Conservation (phyloP, 1,139 yeast species). For the Candida sp. region DNA sequence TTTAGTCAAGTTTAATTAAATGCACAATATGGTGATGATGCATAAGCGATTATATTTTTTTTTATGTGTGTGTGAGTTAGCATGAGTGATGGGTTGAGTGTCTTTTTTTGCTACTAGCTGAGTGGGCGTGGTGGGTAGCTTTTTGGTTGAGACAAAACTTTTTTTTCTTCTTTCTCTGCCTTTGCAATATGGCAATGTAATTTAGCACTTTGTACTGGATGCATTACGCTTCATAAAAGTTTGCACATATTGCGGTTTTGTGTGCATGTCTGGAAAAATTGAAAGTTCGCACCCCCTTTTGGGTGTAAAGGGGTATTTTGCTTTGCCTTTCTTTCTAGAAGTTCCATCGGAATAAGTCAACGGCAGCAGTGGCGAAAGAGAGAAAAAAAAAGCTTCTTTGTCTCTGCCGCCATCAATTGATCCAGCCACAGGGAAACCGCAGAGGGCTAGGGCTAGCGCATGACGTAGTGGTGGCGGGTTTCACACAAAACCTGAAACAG, state of each 20-base stretch:
- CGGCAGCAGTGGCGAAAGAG: too few relatives aligned
- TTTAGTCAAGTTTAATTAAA: neutral
- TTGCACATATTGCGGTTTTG: neutral
- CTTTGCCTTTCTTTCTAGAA: neutral
- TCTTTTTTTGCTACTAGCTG: neutral
- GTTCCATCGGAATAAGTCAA: neutral
- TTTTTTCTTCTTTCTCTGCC: neutral
- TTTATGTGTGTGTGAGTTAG: too few relatives aligned
- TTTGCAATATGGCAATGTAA: neutral
- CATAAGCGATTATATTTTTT: constrained; percentile 2
- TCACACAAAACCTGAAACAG: too few relatives aligned
- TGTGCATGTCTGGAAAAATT: neutral
- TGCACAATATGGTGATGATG: neutral
- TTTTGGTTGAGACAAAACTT: neutral
- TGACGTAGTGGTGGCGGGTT: too few relatives aligned
- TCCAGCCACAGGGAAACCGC: too few relatives aligned
- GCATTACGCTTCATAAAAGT: neutral
- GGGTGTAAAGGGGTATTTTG: neutral
- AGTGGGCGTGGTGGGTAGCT: neutral
- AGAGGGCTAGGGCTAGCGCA: too few relatives aligned
- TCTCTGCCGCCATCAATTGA: too few relatives aligned
- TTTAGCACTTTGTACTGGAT: constrained; percentile 1
- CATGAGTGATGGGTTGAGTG: too few relatives aligned
- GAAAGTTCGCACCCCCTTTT: neutral
- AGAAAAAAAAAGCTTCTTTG: too few relatives aligned